Evolutionary conservation across 768 basidiomycete species (phyloP), one percentile per base, ranked within the genome.

Genomic region (Tricholoma flavovirens): DNA sequence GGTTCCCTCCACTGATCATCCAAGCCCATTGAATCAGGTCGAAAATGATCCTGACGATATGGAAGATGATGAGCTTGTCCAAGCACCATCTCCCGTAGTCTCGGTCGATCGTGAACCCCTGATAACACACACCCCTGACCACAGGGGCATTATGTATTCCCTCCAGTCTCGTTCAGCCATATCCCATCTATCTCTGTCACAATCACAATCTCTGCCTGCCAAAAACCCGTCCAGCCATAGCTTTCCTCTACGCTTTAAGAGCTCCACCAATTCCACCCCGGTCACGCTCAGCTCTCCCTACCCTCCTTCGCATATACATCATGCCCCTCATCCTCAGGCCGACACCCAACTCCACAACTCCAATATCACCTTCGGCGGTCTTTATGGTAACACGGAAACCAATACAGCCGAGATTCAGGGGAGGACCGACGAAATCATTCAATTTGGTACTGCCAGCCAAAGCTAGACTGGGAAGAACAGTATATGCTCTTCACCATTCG

Each of bases 321-420:
- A 89, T 60, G 86, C 90, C 45, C 86, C 88, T 1, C 88, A 89
- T 60, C 86, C 88, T 1, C 88, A 89, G 56, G 86, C 87, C 0
- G 87, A 90, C 62, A 83, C 87, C 0, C 80, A 86, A 32, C 86
- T 87, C 59, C 88, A 86, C 59, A 84, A 85, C 62, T 77, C 80
- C 3, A 75, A 78, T 57, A 59, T 84, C 62, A 73, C 70, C 57
- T 70, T 67, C 59, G 59, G 69, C 56, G 64, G 65, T 53, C 62
- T 74, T 22, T 78, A 78, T 56, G 62, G 74, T 53, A 59, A 63
- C 21, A 65, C 74, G 55, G 75, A 77, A 54, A 62, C 73, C 36
- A 62, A 64, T 54, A 58, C 67, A 52, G 64, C 67, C 61, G 77
- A 77, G 35, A 70, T 77, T 59, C 74, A 76, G 57, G 63, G 73